These are phyloP conservation scores for Collybia sordida DNA, from an alignment of 768 basidiomycete species.

Conservation along the genomic window DNA sequence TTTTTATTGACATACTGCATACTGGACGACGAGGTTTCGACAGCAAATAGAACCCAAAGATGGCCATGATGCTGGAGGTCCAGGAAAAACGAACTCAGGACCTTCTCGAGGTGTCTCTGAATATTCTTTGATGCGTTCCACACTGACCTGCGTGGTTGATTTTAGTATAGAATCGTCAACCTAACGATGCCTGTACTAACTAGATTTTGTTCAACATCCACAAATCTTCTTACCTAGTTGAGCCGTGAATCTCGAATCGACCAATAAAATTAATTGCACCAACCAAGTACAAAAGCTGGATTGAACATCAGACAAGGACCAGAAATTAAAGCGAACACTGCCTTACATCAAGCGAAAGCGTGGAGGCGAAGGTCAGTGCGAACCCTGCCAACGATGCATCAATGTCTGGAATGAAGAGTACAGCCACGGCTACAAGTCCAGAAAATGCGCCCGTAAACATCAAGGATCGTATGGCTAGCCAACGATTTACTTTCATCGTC, in stretches of 20 bases:
- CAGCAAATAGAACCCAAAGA: slow-evolving; percentile 65
- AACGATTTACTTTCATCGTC: slow-evolving; percentile 70
- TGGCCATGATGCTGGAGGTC: slow-evolving; percentile 84
- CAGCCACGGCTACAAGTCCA: slow-evolving; percentile 67
- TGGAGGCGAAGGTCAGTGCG: slow-evolving; percentile 80
- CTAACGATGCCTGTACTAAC: slow-evolving; percentile 36
- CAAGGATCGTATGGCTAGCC: slow-evolving; percentile 88
- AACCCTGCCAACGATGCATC: slow-evolving; percentile 85
- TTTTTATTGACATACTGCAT: slow-evolving; percentile 55
- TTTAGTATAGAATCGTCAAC: no score
- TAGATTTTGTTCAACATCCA: slow-evolving; percentile 91
- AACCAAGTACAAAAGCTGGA: no score
- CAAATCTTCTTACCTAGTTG: slow-evolving; percentile 61
- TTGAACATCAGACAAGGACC: no score
- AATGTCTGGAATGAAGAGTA: slow-evolving; percentile 70
- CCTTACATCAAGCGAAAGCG: slow-evolving; percentile 69
- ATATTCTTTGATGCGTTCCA: slow-evolving; percentile 92
- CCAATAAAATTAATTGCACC: no score
- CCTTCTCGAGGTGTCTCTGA: slow-evolving; percentile 77
- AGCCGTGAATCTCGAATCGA: no score
- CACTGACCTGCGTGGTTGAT: slow-evolving; percentile 52
- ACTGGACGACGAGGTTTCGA: slow-evolving; percentile 73
- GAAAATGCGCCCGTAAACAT: slow-evolving; percentile 71
- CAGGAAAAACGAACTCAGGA: slow-evolving; percentile 81
- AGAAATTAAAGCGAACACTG: slow-evolving; percentile 34